Base-by-base conservation (phyloP, 106 monocot genomes). In the Apostasia shenzhenica region DNA sequence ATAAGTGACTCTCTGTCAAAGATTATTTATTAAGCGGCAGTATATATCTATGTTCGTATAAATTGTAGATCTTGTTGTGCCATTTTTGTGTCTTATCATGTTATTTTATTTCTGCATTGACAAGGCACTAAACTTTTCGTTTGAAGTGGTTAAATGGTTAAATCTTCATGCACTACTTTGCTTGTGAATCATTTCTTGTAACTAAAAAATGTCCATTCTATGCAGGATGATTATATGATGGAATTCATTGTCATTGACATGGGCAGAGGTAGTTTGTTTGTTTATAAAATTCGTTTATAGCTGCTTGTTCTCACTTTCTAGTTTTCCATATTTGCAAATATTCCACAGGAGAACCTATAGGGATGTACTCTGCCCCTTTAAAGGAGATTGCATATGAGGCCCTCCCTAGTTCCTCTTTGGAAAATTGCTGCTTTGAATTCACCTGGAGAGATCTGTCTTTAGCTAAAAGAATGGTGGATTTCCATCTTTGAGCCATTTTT, bases 181-280 rank as follows among this genome's bases (percentile, higher is more conserved):
- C 26, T 8, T 65, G 6, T 45, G 12, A 65, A 45, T 43, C 40
- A 3, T 8, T 48, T 65, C 26, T 63, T 63, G 43, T 48, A 49
- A 48, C 65, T 48, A 43, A 8, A 49, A 9, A 48, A 47, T 71
- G 48, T 70, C 71, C 3, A 58, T 69, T 54, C 58, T 67, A 1
- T 78, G 56, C 81, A 99, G 99, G 99, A 99, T 40, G 42, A 79
- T 74, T 90, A 81, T 79, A 74, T 73, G 48, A 57, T 99, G 66
- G 93, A 99, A 70, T 77, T 99, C 49, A 50, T 84, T 78, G 78
- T 99, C n/a, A 73, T 78, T 70, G 93, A 99, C 65, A 38, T 90
- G 69, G 89, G 85, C 69, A 90, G 59, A 79, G 99, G 99, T 99
- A 85, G 11, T 51, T 67, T 3, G 54, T 72, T 8, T 48, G 12